Percentiles rank a stretch among this genome's conserved stretches.
Conservation (phyloP, 345 rosid species). For the Eucalyptus leucophloia region DNA sequence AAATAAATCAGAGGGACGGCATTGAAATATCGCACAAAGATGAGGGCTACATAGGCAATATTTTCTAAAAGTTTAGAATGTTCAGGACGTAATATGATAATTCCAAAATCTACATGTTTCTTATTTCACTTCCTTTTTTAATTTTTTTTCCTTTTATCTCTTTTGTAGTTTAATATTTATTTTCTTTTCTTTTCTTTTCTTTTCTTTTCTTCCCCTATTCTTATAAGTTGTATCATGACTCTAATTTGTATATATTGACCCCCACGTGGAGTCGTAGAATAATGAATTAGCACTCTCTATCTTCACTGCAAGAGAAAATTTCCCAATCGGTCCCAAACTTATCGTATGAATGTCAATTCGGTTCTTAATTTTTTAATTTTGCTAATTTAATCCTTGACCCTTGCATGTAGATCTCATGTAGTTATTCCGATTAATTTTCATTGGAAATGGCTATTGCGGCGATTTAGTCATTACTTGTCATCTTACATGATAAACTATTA, state of each 20-base stretch:
- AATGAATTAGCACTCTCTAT: neutral
- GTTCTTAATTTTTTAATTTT: too few species aligned
- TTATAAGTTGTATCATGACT: neutral
- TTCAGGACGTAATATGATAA: neutral
- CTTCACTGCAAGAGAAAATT: neutral
- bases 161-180: too few species aligned
- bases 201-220: neutral
- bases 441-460: rapidly evolving
- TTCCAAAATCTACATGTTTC: neutral
- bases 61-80: neutral
- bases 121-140: neutral
- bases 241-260: neutral
- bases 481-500: too few species aligned
- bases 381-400: neutral
- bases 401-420: neutral
- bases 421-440: neutral
- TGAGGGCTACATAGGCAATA: neutral
- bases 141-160: too few species aligned
- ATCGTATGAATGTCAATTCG: neutral
- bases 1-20: rapidly evolving
- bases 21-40: neutral
- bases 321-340: rapidly evolving
- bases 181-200: too few species aligned
- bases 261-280: neutral
- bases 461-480: neutral